phyloP scores from a whole-genome alignment of 2,329 filamentous ascomycete species.

The Trichoderma hamatum region DNA sequence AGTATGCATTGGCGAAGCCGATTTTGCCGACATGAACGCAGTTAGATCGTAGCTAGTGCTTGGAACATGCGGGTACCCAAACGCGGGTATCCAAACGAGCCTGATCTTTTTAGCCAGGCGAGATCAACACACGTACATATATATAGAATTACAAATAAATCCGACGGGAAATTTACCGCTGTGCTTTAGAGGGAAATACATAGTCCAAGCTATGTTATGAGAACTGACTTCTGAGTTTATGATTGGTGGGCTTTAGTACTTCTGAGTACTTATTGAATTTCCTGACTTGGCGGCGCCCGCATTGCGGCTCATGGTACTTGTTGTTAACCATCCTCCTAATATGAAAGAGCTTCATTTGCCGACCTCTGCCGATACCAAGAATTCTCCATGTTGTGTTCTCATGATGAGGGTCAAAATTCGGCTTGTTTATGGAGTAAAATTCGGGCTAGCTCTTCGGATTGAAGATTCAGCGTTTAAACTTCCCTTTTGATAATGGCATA shows the following conservation, averaged over 20 bases:
- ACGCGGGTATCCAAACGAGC: not conserved
- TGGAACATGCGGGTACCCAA: not conserved
- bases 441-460: slow-evolving; percentile 12
- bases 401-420: not conserved
- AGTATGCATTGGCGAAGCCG: not conserved
- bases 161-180: slow-evolving; percentile 13
- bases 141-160: not conserved
- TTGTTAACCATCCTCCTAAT: not conserved
- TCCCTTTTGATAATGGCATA: not conserved
- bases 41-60: not conserved
- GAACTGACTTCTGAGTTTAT: not conserved
- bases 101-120: not conserved
- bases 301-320: not conserved
- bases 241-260: not conserved
- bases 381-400: slow-evolving; percentile 11
- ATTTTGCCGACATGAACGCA: slow-evolving; percentile 12
- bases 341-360: not conserved
- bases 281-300: not conserved
- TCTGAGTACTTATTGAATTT: not conserved
- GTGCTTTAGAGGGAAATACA: not conserved
- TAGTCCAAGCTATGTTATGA: not conserved
- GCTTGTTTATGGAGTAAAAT: not conserved
- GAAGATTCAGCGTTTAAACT: not conserved
- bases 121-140: not conserved
- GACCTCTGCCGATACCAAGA: not conserved